Conservation (phyloP, 2,329 filamentous ascomycete species). For the Mollisia scopiformis region DNA sequence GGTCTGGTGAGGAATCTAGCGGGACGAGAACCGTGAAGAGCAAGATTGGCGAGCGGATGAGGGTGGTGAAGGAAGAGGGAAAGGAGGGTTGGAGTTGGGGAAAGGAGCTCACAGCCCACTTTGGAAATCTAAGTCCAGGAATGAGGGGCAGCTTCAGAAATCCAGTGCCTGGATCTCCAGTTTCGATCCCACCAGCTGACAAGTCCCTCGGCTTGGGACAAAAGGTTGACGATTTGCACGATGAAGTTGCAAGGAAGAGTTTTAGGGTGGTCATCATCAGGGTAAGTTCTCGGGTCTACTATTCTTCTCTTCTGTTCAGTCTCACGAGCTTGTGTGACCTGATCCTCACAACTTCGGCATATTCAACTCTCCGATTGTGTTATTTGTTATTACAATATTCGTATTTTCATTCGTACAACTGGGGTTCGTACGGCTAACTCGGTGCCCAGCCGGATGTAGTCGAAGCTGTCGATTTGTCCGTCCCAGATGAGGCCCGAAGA, state of each 20-base stretch:
- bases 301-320: neutral
- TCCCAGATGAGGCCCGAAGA: constrained; percentile 58
- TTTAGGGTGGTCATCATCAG: constrained; percentile 86
- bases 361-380: no score
- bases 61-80: constrained; percentile 44
- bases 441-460: constrained; percentile 59
- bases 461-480: constrained; percentile 64
- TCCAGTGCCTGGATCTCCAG: constrained; percentile 66
- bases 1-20: constrained; percentile 47
- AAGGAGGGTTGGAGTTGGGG: constrained; percentile 66
- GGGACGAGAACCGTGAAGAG: constrained; percentile 61
- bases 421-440: neutral
- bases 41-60: constrained; percentile 66
- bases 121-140: constrained; percentile 82
- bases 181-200: constrained; percentile 53
- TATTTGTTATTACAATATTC: no score
- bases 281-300: neutral
- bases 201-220: constrained; percentile 53
- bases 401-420: neutral
- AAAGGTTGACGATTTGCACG: constrained; percentile 63
- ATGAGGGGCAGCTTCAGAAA: constrained; percentile 77
- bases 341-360: no score
- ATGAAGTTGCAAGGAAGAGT: constrained; percentile 64
- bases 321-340: no score
- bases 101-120: constrained; percentile 81